Percentiles rank a stretch among this genome's conserved stretches.
phyloP scores from a whole-genome alignment of 257 asterid genomes.

The Plectranthus barbatus region DNA sequence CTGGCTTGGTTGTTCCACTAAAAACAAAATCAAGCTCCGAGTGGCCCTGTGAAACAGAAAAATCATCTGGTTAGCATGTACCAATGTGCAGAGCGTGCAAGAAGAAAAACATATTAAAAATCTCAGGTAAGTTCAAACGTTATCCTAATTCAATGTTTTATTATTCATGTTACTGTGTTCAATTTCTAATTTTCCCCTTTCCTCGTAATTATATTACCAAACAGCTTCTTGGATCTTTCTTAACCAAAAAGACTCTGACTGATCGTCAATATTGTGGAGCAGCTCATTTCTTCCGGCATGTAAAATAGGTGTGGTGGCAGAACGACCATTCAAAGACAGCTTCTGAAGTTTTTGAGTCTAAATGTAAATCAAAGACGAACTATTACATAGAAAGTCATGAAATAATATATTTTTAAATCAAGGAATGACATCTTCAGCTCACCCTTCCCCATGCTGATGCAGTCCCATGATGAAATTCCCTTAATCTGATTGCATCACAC shows the following conservation, averaged over 20 bases:
- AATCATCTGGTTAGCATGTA: constrained; percentile 12
- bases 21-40: constrained; percentile 34
- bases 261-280: constrained; percentile 28
- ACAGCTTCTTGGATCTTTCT: constrained; percentile 27
- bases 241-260: constrained; percentile 46
- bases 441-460: constrained; percentile 28
- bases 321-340: constrained; percentile 11
- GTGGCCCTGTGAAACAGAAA: constrained; percentile 36
- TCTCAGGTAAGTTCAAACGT: too few relatives aligned
- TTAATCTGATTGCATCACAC: constrained; percentile 15
- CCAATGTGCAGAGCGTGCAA: constrained; percentile 1
- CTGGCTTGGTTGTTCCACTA: constrained; percentile 49
- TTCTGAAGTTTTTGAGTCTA: constrained; percentile 21
- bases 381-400: constrained; percentile 7
- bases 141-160: too few relatives aligned
- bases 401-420: background rate
- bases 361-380: background rate
- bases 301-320: constrained; percentile 16
- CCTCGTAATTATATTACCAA: constrained; percentile 30
- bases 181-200: background rate
- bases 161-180: too few relatives aligned
- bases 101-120: too few relatives aligned
- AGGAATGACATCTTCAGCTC: background rate
- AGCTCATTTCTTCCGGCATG: constrained; percentile 49
- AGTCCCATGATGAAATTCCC: constrained; percentile 6